These are phyloP conservation scores for Cytospora schulzeri DNA, from an alignment of 2,329 filamentous ascomycete genomes.

Conservation along the genomic window DNA sequence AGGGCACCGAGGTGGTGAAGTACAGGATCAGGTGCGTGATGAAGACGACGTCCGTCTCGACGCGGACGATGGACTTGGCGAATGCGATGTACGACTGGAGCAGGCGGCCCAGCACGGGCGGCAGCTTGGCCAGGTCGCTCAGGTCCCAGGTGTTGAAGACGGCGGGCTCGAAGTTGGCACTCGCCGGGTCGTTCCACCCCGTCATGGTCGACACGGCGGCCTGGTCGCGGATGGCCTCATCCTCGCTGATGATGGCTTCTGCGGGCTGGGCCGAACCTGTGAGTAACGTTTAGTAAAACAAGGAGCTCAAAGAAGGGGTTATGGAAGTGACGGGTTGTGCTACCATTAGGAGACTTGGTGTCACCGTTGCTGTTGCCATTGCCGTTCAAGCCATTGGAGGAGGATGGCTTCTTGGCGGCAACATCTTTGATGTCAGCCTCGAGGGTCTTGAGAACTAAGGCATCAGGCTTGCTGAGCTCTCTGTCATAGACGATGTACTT, in stretches of 20 bases:
- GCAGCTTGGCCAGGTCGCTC: slow-evolving; percentile 38
- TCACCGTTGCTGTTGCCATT: slow-evolving; percentile 14
- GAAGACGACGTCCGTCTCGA: slow-evolving; percentile 75
- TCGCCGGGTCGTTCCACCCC: slow-evolving; percentile 45
- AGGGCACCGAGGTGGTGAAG: slow-evolving; percentile 68
- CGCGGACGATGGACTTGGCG: slow-evolving; percentile 60
- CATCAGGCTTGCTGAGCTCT: slow-evolving; percentile 45
- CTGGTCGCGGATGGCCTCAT: slow-evolving; percentile 32
- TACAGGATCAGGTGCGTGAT: slow-evolving; percentile 76
- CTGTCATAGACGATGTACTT: slow-evolving; percentile 42
- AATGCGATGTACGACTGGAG: slow-evolving; percentile 61
- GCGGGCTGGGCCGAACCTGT: slow-evolving; percentile 11
- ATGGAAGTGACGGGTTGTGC: slow-evolving; percentile 12
- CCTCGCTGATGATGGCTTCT: slow-evolving; percentile 25
- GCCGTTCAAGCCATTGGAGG: slow-evolving; percentile 18
- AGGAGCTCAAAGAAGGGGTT: neutral
- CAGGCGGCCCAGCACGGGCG: slow-evolving; percentile 47
- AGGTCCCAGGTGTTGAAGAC: slow-evolving; percentile 48
- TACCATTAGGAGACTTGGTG: slow-evolving; percentile 17
- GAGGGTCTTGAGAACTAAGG: slow-evolving; percentile 44
- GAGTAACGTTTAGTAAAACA: slow-evolving; percentile 13
- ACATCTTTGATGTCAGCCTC: slow-evolving; percentile 40
- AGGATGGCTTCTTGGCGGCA: slow-evolving; percentile 28
- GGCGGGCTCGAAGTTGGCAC: slow-evolving; percentile 48
- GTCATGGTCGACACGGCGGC: slow-evolving; percentile 41